phyloP scores from a whole-genome alignment of 1,139 yeast genomes.

The Ogataea hybrid region DNA sequence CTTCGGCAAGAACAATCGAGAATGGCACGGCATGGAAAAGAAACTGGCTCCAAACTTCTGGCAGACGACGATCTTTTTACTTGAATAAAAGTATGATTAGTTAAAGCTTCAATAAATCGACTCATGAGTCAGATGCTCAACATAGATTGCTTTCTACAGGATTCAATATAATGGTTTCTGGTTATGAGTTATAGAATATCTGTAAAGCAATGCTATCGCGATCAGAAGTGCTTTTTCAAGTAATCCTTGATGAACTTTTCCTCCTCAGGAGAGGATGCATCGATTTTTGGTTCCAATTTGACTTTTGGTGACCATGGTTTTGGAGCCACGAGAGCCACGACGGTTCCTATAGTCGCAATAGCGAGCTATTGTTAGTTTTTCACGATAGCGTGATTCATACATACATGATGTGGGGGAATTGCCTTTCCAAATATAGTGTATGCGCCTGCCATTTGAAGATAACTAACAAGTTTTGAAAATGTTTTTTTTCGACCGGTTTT shows the following conservation, averaged over 20 bases:
- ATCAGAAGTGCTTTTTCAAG: conserved; percentile 29
- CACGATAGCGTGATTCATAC: conserved; percentile 20
- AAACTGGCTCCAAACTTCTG: background rate
- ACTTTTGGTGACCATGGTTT: conserved; percentile 63
- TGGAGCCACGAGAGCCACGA: conserved; percentile 56
- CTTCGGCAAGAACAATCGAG: conserved; percentile 66
- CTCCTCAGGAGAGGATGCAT: conserved; percentile 83
- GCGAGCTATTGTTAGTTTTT: conserved; percentile 43
- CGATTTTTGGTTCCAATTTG: conserved; percentile 57
- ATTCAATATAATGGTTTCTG: no score
- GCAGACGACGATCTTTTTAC: no score
- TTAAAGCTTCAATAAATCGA: no score
- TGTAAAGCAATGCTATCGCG: background rate
- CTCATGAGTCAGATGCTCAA: no score
- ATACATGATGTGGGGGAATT: conserved; percentile 66
- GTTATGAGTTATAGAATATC: no score
- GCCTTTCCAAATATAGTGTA: conserved; percentile 75
- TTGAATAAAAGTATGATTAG: no score
- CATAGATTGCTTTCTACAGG: no score
- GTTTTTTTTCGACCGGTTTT: background rate
- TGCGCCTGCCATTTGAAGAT: conserved; percentile 67
- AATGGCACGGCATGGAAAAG: conserved; percentile 9
- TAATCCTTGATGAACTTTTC: conserved; percentile 67
- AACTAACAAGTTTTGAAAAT: background rate
- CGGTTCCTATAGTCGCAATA: conserved; percentile 64